A percentile compares a stretch with the other conserved stretches of the same genome.
phyloP scores from a whole-genome alignment of 306 rosid species.

The Boehmeria nivea region DNA sequence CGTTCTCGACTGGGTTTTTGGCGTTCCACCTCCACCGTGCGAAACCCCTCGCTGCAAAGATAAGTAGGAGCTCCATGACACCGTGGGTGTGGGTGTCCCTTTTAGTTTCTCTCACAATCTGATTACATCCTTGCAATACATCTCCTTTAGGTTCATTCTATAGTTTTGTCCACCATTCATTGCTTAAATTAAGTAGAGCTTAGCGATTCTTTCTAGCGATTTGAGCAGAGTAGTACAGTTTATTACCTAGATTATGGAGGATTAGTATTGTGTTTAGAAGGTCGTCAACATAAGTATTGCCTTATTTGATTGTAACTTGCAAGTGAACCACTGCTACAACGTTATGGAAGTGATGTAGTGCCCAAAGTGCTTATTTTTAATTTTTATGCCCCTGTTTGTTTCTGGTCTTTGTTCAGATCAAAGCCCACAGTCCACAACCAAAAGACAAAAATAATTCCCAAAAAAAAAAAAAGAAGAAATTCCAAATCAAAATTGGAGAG shows the following conservation, averaged over 20 bases:
- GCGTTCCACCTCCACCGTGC: slow-evolving; percentile 78
- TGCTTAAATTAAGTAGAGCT: not conserved
- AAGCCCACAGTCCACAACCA: too few relatives aligned
- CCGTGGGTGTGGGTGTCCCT: not conserved
- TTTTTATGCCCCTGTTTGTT: too few relatives aligned
- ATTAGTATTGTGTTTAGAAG: too few relatives aligned
- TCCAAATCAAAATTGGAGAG: not conserved
- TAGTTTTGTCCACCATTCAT: not conserved
- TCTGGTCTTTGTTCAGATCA: too few relatives aligned
- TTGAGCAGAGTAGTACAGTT: too few relatives aligned
- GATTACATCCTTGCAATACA: not conserved
- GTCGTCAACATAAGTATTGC: too few relatives aligned
- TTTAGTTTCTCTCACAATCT: not conserved
- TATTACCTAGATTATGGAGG: too few relatives aligned
- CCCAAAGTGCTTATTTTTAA: too few relatives aligned
- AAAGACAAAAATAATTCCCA: not conserved
- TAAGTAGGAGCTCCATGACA: not conserved
- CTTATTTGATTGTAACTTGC: too few relatives aligned
- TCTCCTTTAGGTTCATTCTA: not conserved
- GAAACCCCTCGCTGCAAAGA: slow-evolving; percentile 73
- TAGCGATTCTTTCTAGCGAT: slow-evolving; percentile 6
- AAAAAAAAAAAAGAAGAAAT: not conserved
- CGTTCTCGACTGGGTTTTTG: slow-evolving; percentile 97
- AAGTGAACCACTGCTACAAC: too few relatives aligned
- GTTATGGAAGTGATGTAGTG: too few relatives aligned